Conservation (phyloP, 768 basidiomycete species). For the Piloderma croceum region DNA sequence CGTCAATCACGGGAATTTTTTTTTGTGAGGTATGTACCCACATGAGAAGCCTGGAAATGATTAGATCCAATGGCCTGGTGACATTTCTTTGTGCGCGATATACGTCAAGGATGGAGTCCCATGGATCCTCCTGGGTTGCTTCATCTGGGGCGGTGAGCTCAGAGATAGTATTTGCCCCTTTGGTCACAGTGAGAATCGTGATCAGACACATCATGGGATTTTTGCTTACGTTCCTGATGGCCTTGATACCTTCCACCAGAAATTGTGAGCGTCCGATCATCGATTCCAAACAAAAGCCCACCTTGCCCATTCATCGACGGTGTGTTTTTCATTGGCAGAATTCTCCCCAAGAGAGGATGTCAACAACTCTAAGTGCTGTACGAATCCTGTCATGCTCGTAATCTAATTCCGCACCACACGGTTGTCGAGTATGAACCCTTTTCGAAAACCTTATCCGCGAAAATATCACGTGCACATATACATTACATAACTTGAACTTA, state of each 20-base stretch:
- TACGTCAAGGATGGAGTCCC: conserved; percentile 30
- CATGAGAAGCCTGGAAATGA: neutral
- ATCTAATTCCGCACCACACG: too few relatives aligned
- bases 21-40: neutral
- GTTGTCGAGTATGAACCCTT: too few relatives aligned
- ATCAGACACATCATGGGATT: conserved; percentile 10
- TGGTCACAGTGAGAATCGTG: conserved; percentile 4
- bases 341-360: too few relatives aligned
- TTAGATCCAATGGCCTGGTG: conserved; percentile 8
- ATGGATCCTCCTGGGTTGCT: conserved; percentile 16
- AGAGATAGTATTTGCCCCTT: conserved; percentile 2
- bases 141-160: conserved; percentile 6
- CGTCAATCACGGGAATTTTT: neutral
- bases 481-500: too few relatives aligned
- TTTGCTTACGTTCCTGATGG: conserved; percentile 4
- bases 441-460: too few relatives aligned
- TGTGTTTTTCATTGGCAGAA: conserved; percentile 19
- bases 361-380: too few relatives aligned
- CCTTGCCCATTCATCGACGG: conserved; percentile 28
- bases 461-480: too few relatives aligned
- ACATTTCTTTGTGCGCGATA: conserved; percentile 11
- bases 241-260: conserved; percentile 7
- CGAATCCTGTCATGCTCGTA: too few relatives aligned
- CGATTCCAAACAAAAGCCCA: conserved; percentile 7
- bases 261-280: conserved; percentile 5